phyloP scores from a whole-genome alignment of 805 yeast genomes.

The Limtongia smithiae region DNA sequence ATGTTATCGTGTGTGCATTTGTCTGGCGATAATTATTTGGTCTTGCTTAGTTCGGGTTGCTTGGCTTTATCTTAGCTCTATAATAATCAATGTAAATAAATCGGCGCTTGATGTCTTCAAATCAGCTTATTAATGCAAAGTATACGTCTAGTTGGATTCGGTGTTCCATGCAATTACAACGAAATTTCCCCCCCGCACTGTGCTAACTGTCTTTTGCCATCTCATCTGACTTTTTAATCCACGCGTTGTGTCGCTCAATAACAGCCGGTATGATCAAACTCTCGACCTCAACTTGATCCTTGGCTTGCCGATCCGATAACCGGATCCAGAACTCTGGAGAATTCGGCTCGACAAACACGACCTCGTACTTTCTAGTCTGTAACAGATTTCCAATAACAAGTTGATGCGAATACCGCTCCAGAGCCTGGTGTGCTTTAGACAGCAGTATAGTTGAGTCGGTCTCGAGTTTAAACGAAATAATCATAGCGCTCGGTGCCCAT shows the following conservation, averaged over 20 bases:
- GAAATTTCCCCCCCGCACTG: too few species aligned
- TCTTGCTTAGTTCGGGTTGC: too few species aligned
- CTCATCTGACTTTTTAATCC: too few species aligned
- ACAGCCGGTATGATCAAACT: conserved; percentile 76
- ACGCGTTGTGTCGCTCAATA: conserved; percentile 55
- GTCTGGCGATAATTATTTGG: too few species aligned
- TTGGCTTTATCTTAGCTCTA: too few species aligned
- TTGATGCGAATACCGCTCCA: conserved; percentile 84
- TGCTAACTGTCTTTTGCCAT: too few species aligned
- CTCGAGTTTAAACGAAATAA: conserved; percentile 88
- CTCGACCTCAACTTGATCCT: conserved; percentile 62
- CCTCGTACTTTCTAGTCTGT: conserved; percentile 83
- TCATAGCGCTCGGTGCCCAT: conserved; percentile 96
- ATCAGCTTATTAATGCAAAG: too few species aligned
- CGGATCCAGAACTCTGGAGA: conserved; percentile 34
- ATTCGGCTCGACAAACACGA: conserved; percentile 69
- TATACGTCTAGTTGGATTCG: too few species aligned
- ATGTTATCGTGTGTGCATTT: too few species aligned
- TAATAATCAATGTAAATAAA: too few species aligned
- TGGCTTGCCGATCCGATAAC: conserved; percentile 44
- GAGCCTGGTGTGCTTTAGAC: conserved; percentile 72
- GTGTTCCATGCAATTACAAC: too few species aligned
- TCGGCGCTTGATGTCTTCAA: too few species aligned
- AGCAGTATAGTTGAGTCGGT: conserved; percentile 73
- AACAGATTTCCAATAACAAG: conserved; percentile 89